These are phyloP conservation scores for Calvatia gigantea DNA, from an alignment of 768 basidiomycete genomes.

Conservation along the genomic window DNA sequence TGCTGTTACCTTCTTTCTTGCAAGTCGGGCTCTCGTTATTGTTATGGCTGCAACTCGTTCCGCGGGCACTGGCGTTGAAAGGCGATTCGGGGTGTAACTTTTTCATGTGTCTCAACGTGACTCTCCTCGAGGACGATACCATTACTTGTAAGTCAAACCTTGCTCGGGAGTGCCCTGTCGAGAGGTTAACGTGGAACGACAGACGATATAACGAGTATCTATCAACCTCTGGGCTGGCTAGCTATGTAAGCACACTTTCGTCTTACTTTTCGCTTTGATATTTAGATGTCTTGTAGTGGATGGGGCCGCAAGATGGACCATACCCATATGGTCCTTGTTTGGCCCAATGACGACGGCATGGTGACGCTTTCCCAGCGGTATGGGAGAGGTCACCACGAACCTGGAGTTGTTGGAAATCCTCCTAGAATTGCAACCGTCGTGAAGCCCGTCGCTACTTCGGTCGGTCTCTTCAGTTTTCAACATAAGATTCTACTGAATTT, in stretches of 20 bases:
- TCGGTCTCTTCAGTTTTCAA: slow-evolving; percentile 15
- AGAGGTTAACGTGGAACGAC: slow-evolving; percentile 6
- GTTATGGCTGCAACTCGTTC: slow-evolving; percentile 20
- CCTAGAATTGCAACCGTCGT: slow-evolving; percentile 40
- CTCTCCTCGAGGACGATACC: slow-evolving; percentile 31
- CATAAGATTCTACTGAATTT: not conserved
- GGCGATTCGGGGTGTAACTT: slow-evolving; percentile 42
- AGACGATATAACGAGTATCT: slow-evolving; percentile 44
- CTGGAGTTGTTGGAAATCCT: slow-evolving; percentile 39
- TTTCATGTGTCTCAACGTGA: slow-evolving; percentile 46
- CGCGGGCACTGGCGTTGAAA: slow-evolving; percentile 25
- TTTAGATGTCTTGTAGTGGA: slow-evolving; percentile 30
- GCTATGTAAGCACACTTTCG: slow-evolving; percentile 37
- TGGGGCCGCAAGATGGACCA: slow-evolving; percentile 48
- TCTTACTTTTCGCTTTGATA: not conserved
- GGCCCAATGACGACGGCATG: slow-evolving; percentile 45
- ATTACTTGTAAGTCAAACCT: slow-evolving; percentile 38
- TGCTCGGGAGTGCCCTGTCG: not conserved
- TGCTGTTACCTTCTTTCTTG: slow-evolving; percentile 13
- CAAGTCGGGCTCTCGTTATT: slow-evolving; percentile 13
- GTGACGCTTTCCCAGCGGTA: slow-evolving; percentile 58
- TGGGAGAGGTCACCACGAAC: slow-evolving; percentile 44
- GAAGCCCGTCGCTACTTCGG: slow-evolving; percentile 31
- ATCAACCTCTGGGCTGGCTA: slow-evolving; percentile 47
- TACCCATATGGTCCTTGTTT: slow-evolving; percentile 56